A percentile compares a stretch with the other conserved stretches of the same genome.
These are phyloP conservation scores for Calonectria pauciramosa DNA, from an alignment of 2,329 filamentous ascomycete species.

Conservation along the genomic window DNA sequence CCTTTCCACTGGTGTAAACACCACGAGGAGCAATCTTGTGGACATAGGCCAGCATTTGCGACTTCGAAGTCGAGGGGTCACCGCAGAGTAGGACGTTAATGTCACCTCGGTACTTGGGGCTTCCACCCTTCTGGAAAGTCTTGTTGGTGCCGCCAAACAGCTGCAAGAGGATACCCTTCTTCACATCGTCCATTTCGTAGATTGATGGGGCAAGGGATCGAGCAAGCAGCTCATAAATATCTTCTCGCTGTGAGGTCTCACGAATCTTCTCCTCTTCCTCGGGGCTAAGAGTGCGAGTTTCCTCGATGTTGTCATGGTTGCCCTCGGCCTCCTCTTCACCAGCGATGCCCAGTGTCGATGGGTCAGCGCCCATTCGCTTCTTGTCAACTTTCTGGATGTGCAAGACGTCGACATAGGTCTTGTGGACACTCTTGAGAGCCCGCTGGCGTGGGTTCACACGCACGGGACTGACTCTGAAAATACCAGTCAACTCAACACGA, in stretches of 20 bases:
- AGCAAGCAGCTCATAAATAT: slow-evolving; percentile 93
- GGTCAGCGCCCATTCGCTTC: slow-evolving; percentile 91
- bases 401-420: slow-evolving; percentile 95
- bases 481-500: slow-evolving; percentile 93
- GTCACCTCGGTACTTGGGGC: slow-evolving; percentile 94
- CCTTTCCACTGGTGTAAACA: slow-evolving; percentile 86
- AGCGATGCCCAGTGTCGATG: slow-evolving; percentile 87
- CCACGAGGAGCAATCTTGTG: slow-evolving; percentile 96
- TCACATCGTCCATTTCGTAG: slow-evolving; percentile 98
- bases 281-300: slow-evolving; percentile 84
- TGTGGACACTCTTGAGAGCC: slow-evolving; percentile 95
- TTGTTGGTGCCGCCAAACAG: slow-evolving; percentile 99
- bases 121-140: slow-evolving; percentile 95
- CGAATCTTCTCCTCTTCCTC: slow-evolving; percentile 94
- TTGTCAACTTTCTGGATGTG: slow-evolving; percentile 98
- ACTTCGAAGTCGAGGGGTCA: slow-evolving; percentile 97
- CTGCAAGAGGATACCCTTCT: slow-evolving; percentile 97
- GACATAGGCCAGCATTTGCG: slow-evolving; percentile 92
- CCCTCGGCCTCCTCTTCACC: slow-evolving; percentile 75
- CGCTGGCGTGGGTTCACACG: slow-evolving; percentile 94
- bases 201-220: slow-evolving; percentile 94
- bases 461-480: slow-evolving; percentile 95
- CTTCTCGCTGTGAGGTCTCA: slow-evolving; percentile 81
- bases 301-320: slow-evolving; percentile 82
- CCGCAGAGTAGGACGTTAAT: slow-evolving; percentile 98